These are phyloP conservation scores for Kwoniella shandongensis DNA, from an alignment of 768 basidiomycete species.

Conservation along the genomic window DNA sequence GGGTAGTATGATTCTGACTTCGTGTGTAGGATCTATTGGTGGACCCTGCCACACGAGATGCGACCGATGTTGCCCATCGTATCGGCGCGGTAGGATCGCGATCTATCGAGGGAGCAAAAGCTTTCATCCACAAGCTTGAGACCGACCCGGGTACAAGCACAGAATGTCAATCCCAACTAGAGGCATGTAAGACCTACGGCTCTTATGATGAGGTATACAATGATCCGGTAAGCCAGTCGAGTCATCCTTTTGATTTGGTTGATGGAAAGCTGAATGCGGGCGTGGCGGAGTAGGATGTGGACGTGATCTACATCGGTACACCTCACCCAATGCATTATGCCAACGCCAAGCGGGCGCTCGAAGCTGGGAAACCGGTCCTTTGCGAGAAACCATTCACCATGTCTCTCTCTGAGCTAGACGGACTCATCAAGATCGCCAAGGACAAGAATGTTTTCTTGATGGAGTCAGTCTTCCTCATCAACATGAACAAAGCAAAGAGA, in stretches of 20 bases:
- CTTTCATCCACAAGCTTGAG: conserved; percentile 63
- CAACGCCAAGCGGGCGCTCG: conserved; percentile 69
- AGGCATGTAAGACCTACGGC: no score
- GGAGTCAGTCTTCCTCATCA: conserved; percentile 77
- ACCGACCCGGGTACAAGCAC: no score
- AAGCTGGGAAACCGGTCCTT: conserved; percentile 74
- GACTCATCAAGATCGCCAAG: conserved; percentile 68
- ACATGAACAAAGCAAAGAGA: no score
- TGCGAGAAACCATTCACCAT: conserved; percentile 82
- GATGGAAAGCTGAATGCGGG: no score
- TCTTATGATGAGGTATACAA: conserved; percentile 64
- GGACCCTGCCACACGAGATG: no score
- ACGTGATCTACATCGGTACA: conserved; percentile 75
- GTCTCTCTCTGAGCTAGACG: conserved; percentile 68
- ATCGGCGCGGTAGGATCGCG: conserved; percentile 70
- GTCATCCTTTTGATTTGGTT: no score
- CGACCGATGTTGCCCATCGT: conserved; percentile 29
- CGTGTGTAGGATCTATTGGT: no score
- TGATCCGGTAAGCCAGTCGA: conserved; percentile 64
- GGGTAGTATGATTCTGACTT: no score
- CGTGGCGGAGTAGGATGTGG: no score
- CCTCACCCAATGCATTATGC: conserved; percentile 79
- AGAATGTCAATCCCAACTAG: no score
- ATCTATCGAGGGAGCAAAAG: conserved; percentile 65
- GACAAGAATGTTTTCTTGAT: conserved; percentile 77